These are phyloP conservation scores for Pelargonium myrrhifolium DNA, from an alignment of 441 rosid genomes.

Conservation along the genomic window DNA sequence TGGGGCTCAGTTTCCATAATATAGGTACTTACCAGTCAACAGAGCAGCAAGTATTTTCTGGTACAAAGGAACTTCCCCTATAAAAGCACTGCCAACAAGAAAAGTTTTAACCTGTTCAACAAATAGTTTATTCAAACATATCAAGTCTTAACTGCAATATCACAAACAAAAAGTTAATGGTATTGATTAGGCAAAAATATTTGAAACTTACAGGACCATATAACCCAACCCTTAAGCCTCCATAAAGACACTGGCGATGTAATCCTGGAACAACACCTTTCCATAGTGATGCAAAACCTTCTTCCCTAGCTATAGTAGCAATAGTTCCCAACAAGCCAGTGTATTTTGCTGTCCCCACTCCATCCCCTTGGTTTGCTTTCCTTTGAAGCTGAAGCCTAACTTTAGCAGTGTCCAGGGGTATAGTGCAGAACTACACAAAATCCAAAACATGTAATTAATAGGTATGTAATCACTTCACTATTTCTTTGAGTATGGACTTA, in stretches of 20 bases:
- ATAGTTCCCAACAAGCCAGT: conserved; percentile 49
- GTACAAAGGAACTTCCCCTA: conserved; percentile 53
- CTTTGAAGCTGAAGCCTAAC: conserved; percentile 74
- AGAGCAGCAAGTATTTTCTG: conserved; percentile 64
- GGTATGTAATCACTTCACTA: not conserved
- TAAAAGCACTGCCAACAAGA: conserved; percentile 57
- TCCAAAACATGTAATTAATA: not conserved
- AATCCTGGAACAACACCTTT: conserved; percentile 59
- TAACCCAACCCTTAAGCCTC: conserved; percentile 61
- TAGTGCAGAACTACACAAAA: conserved; percentile 46
- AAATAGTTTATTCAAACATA: conserved; percentile 14
- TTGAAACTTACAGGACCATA: conserved; percentile 56
- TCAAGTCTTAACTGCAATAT: not conserved
- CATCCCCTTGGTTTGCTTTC: conserved; percentile 38
- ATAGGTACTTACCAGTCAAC: conserved; percentile 44
- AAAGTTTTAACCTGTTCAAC: conserved; percentile 56
- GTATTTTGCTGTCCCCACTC: conserved; percentile 38
- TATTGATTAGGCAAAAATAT: conserved; percentile 13
- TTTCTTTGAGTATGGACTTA: not conserved
- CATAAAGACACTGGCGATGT: conserved; percentile 64
- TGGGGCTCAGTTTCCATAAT: not conserved
- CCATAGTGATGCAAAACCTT: conserved; percentile 57
- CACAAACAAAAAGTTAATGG: not conserved
- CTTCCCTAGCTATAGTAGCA: conserved; percentile 57
- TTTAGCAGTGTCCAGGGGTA: conserved; percentile 66